These are phyloP conservation scores for Arabis alpina DNA, from an alignment of 345 rosid species.

Conservation along the genomic window DNA sequence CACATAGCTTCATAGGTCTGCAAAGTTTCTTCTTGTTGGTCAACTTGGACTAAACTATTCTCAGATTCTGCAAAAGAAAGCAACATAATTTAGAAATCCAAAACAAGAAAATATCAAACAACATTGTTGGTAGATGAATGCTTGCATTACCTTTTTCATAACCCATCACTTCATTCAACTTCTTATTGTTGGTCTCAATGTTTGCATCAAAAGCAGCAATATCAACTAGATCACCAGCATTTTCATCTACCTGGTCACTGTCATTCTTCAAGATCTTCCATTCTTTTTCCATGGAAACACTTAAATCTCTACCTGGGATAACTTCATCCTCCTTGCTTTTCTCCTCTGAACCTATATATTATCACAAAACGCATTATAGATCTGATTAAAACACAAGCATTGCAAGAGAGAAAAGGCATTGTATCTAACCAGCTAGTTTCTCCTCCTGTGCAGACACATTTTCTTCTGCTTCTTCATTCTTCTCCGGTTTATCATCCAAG, in stretches of 20 bases:
- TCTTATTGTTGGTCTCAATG: conserved; percentile 1
- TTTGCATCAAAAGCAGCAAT: conserved; percentile 30
- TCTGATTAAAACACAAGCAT: background rate
- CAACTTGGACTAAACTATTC: background rate
- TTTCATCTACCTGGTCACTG: conserved; percentile 13
- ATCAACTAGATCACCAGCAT: conserved; percentile 20
- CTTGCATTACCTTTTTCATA: conserved; percentile 25
- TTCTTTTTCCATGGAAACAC: conserved; percentile 42
- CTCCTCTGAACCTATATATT: conserved; percentile 33
- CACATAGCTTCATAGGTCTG: background rate
- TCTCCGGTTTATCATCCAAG: conserved; percentile 23
- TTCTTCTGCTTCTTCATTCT: conserved; percentile 15
- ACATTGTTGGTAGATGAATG: background rate
- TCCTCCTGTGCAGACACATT: conserved; percentile 24
- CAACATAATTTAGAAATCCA: conserved; percentile 1
- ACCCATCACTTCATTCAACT: conserved; percentile 10
- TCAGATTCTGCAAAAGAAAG: conserved; percentile 9
- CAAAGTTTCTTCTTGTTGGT: conserved; percentile 21
- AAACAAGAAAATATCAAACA: background rate
- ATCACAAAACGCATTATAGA: conserved; percentile 7
- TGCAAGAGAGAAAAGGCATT: background rate
- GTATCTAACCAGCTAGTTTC: conserved; percentile 30
- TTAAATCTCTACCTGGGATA: conserved; percentile 37
- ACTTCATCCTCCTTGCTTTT: conserved; percentile 24
- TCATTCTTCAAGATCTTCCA: conserved; percentile 31